Evolutionary conservation across 202 grass and related monocot species (phyloP).

Genomic region (Carex arenaria): DNA sequence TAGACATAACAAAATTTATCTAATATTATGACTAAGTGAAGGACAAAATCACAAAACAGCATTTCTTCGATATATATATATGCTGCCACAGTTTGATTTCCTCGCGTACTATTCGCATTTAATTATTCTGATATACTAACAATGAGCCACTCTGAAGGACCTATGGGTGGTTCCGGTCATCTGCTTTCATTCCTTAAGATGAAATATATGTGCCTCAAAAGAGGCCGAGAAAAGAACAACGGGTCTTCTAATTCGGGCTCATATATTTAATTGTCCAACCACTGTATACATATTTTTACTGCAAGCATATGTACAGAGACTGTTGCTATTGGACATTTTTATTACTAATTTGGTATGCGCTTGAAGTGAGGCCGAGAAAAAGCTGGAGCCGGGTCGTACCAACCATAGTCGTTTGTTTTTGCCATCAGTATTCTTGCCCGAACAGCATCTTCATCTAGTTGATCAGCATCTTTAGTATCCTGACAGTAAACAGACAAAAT

Average conservation of each 20-base stretch:
- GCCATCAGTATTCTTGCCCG: conserved; percentile 38
- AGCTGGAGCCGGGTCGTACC: conserved; percentile 46
- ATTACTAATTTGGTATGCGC: conserved; percentile 58
- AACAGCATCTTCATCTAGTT: not conserved
- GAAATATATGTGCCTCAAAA: conserved; percentile 33
- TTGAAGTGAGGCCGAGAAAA: conserved; percentile 65
- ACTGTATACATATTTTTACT: not conserved
- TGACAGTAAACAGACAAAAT: not conserved
- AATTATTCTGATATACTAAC: not conserved
- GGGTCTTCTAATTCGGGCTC: not conserved
- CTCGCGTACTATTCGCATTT: not conserved
- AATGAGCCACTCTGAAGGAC: not conserved
- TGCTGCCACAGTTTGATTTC: not conserved
- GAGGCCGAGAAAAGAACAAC: conserved; percentile 35
- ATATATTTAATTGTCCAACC: not conserved
- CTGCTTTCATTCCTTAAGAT: not conserved
- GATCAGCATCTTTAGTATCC: not conserved
- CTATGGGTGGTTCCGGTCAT: not conserved
- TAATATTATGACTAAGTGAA: not conserved
- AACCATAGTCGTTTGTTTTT: conserved; percentile 61
- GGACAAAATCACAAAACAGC: not conserved
- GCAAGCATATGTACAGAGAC: conserved; percentile 4
- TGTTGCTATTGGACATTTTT: not conserved
- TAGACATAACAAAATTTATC: not conserved
- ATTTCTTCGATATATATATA: not conserved